phyloP scores from a whole-genome alignment of 2,329 filamentous ascomycete species.

The Aurifilum marmelostoma region DNA sequence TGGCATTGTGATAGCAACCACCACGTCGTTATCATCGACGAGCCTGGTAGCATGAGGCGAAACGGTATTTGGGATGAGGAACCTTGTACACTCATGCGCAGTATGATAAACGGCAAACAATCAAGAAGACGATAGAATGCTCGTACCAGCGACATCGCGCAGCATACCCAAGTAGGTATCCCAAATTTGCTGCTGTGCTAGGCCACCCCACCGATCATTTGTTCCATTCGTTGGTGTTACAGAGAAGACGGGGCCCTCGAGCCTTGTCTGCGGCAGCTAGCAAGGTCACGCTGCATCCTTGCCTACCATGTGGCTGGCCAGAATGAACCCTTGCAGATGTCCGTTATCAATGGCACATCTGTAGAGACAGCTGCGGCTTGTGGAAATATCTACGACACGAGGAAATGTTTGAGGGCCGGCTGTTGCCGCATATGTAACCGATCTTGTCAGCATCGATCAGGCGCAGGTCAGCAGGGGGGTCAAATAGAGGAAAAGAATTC shows the following conservation, averaged over 20 bases:
- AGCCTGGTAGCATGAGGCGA: neutral
- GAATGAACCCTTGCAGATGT: slow-evolving; percentile 25
- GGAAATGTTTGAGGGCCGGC: neutral
- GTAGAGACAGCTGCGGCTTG: slow-evolving; percentile 11
- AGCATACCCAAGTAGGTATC: neutral
- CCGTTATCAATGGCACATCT: slow-evolving; percentile 27
- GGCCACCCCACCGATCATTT: neutral
- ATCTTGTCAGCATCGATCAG: slow-evolving; percentile 5
- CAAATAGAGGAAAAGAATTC: neutral
- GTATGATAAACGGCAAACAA: neutral
- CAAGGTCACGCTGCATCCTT: slow-evolving; percentile 27
- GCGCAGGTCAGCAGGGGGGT: neutral
- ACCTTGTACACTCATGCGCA: neutral
- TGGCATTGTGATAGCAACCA: neutral
- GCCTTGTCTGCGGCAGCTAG: slow-evolving; percentile 22
- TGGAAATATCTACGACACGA: neutral
- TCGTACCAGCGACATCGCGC: neutral
- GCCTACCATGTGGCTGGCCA: slow-evolving; percentile 23
- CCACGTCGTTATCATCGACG: neutral
- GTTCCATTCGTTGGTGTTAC: slow-evolving; percentile 12
- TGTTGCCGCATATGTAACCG: slow-evolving; percentile 8
- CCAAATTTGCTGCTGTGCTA: neutral
- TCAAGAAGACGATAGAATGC: neutral
- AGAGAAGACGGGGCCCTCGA: slow-evolving; percentile 16
- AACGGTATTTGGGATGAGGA: neutral